Percentiles rank a stretch among this genome's conserved stretches.
Evolutionary conservation across 768 basidiomycete species (phyloP).

Genomic region (Phaeotremella skinneri): DNA sequence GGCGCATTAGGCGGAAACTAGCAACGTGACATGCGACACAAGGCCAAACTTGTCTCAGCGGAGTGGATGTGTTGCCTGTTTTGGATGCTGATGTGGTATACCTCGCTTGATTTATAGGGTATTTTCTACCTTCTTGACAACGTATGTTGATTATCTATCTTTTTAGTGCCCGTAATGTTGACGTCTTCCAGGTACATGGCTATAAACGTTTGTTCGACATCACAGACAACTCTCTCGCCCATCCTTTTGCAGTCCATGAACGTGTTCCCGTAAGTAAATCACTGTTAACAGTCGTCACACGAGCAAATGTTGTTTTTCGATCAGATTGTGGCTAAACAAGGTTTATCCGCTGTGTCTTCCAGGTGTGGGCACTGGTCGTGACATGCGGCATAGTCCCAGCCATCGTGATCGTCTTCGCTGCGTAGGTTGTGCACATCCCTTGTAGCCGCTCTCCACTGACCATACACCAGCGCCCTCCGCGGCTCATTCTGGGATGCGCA

Average conservation of each 20-base stretch:
- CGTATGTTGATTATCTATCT: slow-evolving; percentile 13
- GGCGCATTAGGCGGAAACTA: background rate
- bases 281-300: too few species aligned
- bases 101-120: slow-evolving; percentile 16
- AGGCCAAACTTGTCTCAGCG: background rate
- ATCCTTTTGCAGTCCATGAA: slow-evolving; percentile 45
- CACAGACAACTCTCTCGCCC: slow-evolving; percentile 39
- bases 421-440: slow-evolving; percentile 28
- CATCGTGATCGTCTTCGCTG: slow-evolving; percentile 38
- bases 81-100: background rate
- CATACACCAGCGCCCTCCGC: slow-evolving; percentile 13
- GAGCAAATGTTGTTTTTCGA: background rate
- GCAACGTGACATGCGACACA: too few species aligned
- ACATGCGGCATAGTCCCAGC: slow-evolving; percentile 44
- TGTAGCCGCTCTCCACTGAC: slow-evolving; percentile 3
- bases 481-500: slow-evolving; percentile 47
- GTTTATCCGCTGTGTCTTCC: background rate
- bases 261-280: slow-evolving; percentile 35
- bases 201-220: slow-evolving; percentile 42
- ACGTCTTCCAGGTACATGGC: slow-evolving; percentile 28
- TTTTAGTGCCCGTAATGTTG: background rate
- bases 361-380: slow-evolving; percentile 46
- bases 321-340: background rate
- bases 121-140: slow-evolving; percentile 54
- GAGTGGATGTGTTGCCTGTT: too few species aligned